phyloP scores from a whole-genome alignment of 1,284 basidiomycete genomes.

The Ustilago cynodontis region DNA sequence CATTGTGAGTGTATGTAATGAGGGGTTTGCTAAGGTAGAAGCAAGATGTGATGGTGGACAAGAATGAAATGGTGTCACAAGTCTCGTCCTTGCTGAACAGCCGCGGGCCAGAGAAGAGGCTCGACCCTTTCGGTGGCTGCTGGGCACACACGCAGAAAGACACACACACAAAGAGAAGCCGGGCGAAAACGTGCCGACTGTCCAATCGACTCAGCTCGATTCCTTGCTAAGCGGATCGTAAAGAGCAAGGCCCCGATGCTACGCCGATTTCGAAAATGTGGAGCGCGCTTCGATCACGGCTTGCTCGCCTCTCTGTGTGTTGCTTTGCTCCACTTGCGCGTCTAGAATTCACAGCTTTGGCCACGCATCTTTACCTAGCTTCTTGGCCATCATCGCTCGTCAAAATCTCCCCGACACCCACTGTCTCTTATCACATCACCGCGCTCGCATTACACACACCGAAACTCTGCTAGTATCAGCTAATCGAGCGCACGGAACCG shows the following conservation, averaged over 20 bases:
- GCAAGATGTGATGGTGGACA: constrained; percentile 17
- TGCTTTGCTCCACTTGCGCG: constrained; percentile 49
- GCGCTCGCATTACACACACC: not conserved
- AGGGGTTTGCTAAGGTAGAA: constrained; percentile 4
- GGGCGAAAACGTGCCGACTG: constrained; percentile 37
- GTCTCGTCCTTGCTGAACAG: not conserved
- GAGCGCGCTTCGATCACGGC: constrained; percentile 49
- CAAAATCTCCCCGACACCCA: not conserved
- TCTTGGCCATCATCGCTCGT: not conserved
- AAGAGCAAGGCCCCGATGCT: constrained; percentile 18
- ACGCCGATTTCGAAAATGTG: constrained; percentile 16
- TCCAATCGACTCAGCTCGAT: constrained; percentile 34
- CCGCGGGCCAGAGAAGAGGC: not conserved
- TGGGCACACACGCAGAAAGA: not conserved
- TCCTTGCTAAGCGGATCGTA: not conserved
- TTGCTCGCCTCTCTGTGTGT: constrained; percentile 12
- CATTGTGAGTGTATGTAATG: no score
- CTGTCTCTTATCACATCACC: not conserved
- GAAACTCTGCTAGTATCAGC: not conserved
- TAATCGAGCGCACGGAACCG: not conserved
- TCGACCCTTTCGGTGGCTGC: constrained; percentile 12
- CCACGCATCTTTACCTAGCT: constrained; percentile 12
- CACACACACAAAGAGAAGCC: constrained; percentile 10
- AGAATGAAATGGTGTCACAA: not conserved
- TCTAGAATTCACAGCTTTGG: constrained; percentile 30